Evolutionary conservation across 805 yeast genomes (phyloP).

Genomic region (Brettanomyces custersianus): DNA sequence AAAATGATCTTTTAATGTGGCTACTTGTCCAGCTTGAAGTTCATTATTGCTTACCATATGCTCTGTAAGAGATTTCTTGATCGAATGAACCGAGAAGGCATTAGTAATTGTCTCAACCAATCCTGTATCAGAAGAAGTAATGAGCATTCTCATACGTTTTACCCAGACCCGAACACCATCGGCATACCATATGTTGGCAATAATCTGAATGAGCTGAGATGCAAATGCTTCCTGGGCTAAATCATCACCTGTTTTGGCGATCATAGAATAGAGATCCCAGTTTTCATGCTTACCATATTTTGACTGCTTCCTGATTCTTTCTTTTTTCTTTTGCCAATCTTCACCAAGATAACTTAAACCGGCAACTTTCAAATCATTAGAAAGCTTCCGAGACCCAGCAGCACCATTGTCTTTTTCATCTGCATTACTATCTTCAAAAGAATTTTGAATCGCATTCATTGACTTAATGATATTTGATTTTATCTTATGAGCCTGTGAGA

Average conservation of each 20-base stretch:
- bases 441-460: conserved; percentile 70
- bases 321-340: conserved; percentile 82
- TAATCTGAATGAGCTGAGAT: conserved; percentile 82
- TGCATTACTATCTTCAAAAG: conserved; percentile 41
- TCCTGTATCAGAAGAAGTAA: conserved; percentile 87
- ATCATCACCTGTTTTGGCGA: conserved; percentile 94
- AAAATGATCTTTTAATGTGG: conserved; percentile 74
- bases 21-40: conserved; percentile 61
- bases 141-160: conserved; percentile 82
- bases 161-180: conserved; percentile 77
- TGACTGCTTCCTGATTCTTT: conserved; percentile 69
- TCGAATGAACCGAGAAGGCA: conserved; percentile 88
- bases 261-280: conserved; percentile 94
- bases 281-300: conserved; percentile 78
- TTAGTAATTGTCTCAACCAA: conserved; percentile 93
- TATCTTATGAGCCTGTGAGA: conserved; percentile 56
- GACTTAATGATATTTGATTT: conserved; percentile 60
- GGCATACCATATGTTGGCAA: conserved; percentile 75
- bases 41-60: conserved; percentile 58
- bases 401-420: conserved; percentile 48
- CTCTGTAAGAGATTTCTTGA: conserved; percentile 84
- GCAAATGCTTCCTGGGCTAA: conserved; percentile 97
- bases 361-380: conserved; percentile 83
- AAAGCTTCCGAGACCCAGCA: conserved; percentile 86
- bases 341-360: conserved; percentile 75